phyloP scores from a whole-genome alignment of 2,329 filamentous ascomycete species.

The Alternaria longipes region DNA sequence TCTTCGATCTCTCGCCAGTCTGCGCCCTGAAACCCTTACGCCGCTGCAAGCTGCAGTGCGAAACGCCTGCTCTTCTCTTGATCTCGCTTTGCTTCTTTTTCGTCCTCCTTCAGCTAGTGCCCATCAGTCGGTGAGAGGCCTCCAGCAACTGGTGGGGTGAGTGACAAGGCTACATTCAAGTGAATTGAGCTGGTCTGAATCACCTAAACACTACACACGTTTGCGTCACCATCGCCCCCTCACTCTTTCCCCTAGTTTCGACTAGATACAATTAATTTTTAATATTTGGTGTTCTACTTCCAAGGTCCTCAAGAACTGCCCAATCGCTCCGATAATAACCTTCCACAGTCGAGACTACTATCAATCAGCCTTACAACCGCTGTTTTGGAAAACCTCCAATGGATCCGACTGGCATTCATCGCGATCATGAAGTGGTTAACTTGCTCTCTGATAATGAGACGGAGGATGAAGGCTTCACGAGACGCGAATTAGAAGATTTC shows the following conservation, averaged over 20 bases:
- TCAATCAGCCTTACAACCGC: slow-evolving; percentile 3
- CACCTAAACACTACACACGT: slow-evolving; percentile 9
- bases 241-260: slow-evolving; percentile 1
- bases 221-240: slow-evolving; percentile 13
- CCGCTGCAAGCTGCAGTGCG: slow-evolving; percentile 5
- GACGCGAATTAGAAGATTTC: slow-evolving; percentile 10
- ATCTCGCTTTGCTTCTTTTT: background rate
- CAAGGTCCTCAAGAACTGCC: background rate
- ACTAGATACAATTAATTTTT: slow-evolving; percentile 20
- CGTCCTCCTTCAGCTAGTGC: background rate
- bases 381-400: slow-evolving; percentile 8
- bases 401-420: slow-evolving; percentile 14
- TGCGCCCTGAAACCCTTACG: slow-evolving; percentile 13
- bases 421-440: slow-evolving; percentile 28
- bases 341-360: background rate
- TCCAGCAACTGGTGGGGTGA: slow-evolving; percentile 10
- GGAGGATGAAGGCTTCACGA: slow-evolving; percentile 11
- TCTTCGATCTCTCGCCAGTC: slow-evolving; percentile 15
- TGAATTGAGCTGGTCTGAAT: slow-evolving; percentile 12
- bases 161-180: slow-evolving; percentile 23
- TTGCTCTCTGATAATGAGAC: slow-evolving; percentile 36
- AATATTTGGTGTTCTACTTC: background rate
- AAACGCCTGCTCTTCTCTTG: background rate
- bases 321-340: background rate
- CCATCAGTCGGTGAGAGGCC: slow-evolving; percentile 1